Conservation (phyloP, 75 land plant species). For the Picea sitchensis region DNA sequence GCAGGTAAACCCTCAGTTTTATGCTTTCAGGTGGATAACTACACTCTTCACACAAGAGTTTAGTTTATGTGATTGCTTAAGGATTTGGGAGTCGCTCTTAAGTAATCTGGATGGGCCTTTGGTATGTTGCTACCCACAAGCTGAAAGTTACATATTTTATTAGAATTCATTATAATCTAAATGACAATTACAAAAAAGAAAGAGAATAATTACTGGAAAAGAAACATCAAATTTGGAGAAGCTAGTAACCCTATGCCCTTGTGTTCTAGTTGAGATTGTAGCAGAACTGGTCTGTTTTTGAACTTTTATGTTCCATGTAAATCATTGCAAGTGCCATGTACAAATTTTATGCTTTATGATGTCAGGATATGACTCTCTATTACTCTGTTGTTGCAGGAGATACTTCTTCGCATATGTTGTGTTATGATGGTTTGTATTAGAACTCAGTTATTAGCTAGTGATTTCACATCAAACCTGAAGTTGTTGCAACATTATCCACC, state of each 20-base stretch:
- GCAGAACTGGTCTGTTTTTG: not conserved
- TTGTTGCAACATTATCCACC: conserved; percentile 82
- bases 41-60: conserved; percentile 86
- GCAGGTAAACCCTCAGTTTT: conserved; percentile 92
- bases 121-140: conserved; percentile 30
- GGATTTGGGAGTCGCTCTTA: conserved; percentile 89
- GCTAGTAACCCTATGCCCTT: not conserved
- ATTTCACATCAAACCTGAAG: conserved; percentile 89
- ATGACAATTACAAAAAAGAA: not conserved
- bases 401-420: conserved; percentile 82
- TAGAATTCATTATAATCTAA: not conserved
- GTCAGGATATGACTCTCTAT: not conserved
- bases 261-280: not conserved
- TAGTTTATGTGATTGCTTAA: conserved; percentile 67
- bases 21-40: conserved; percentile 82
- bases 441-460: conserved; percentile 82
- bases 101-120: conserved; percentile 92
- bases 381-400: conserved; percentile 50
- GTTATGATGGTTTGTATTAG: conserved; percentile 81
- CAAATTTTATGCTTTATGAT: not conserved
- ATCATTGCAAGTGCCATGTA: not conserved
- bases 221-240: not conserved
- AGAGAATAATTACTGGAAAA: not conserved
- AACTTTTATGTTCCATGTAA: not conserved
- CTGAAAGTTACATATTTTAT: not conserved